These are phyloP conservation scores for Liriodendron chinense DNA, from an alignment of 164 flowering plant species.

Conservation along the genomic window DNA sequence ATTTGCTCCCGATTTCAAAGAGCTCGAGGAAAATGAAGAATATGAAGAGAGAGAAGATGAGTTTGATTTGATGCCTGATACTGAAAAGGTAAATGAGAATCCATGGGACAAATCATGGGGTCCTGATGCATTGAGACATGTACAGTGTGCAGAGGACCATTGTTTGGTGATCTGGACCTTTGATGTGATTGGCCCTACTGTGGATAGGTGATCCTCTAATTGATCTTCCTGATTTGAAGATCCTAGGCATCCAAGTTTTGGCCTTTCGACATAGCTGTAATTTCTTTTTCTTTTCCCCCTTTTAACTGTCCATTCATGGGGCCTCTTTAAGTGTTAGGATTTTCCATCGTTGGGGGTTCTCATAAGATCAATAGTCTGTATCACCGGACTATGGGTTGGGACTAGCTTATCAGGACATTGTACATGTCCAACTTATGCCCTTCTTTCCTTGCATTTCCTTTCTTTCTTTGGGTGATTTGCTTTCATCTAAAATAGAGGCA, in stretches of 20 bases:
- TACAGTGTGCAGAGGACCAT: no score
- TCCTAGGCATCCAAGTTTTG: no score
- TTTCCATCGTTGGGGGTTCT: background rate
- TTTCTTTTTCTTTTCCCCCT: no score
- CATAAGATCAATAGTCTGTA: background rate
- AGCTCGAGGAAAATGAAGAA: slow-evolving; percentile 98
- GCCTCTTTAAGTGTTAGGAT: background rate
- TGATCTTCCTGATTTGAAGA: no score
- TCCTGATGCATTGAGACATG: background rate
- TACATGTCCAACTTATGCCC: background rate
- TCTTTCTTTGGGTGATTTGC: background rate
- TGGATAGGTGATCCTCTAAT: background rate
- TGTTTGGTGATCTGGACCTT: no score
- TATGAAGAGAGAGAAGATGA: slow-evolving; percentile 98
- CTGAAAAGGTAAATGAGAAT: slow-evolving; percentile 64
- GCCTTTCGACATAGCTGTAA: no score
- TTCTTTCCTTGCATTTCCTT: background rate
- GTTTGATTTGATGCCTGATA: slow-evolving; percentile 85
- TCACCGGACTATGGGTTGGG: background rate
- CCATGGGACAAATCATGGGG: no score
- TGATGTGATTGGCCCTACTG: background rate
- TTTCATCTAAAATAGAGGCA: background rate
- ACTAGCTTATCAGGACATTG: background rate
- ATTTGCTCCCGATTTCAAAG: slow-evolving; percentile 99
- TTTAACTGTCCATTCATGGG: background rate